phyloP scores from a whole-genome alignment of 2,329 filamentous ascomycete species.

The Rhinocladiella similis region DNA sequence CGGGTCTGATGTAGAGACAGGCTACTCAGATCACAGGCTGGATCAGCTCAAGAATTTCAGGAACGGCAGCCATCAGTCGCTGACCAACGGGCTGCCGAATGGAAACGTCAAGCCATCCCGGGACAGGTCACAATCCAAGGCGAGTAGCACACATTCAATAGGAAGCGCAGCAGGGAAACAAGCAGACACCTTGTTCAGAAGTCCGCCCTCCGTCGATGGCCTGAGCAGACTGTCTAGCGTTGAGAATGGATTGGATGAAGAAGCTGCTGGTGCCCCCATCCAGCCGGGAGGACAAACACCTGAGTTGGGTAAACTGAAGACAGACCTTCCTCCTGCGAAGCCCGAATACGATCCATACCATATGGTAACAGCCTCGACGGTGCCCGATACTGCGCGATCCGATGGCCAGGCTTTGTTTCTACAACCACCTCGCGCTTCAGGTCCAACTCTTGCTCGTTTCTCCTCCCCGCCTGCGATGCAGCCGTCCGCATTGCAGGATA shows the following conservation, averaged over 20 bases:
- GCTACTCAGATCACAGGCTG: conserved; percentile 39
- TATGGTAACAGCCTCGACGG: conserved; percentile 36
- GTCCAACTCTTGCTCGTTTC: conserved; percentile 35
- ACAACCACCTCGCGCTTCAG: conserved; percentile 1
- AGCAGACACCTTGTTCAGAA: conserved; percentile 36
- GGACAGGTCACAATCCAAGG: conserved; percentile 42
- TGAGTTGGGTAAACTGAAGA: conserved; percentile 19
- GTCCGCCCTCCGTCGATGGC: conserved; percentile 25
- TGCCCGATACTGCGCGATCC: conserved; percentile 32
- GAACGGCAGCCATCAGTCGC: conserved; percentile 34
- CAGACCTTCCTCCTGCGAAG: conserved; percentile 12
- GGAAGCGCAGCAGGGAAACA: conserved; percentile 28
- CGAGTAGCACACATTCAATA: conserved; percentile 52
- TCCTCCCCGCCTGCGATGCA: conserved; percentile 52
- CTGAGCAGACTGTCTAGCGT: conserved; percentile 28
- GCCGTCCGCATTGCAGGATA: conserved; percentile 52
- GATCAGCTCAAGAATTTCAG: conserved; percentile 34
- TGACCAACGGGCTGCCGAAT: conserved; percentile 40
- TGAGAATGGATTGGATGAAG: conserved; percentile 21
- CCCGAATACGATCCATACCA: conserved; percentile 33
- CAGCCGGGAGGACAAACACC: conserved; percentile 32
- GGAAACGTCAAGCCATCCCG: conserved; percentile 46
- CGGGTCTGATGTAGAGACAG: conserved; percentile 45
- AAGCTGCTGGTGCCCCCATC: conserved; percentile 23
- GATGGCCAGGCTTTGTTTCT: conserved; percentile 11